Conservation (phyloP, 2,329 filamentous ascomycete genomes). For the Venturia carpophila region DNA sequence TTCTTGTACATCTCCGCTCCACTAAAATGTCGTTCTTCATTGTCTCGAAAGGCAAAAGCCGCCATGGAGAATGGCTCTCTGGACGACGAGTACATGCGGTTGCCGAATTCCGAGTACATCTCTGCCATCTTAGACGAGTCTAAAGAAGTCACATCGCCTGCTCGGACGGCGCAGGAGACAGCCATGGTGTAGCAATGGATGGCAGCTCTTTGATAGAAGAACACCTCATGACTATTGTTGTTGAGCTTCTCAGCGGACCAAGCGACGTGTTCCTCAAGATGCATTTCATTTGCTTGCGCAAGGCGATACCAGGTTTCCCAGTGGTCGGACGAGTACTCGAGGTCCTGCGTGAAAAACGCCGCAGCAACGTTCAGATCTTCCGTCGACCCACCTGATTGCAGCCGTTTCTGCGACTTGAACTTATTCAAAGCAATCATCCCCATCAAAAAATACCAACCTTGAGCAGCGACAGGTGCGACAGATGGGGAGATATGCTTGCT, state of each 20-base stretch:
- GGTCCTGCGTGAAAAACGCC: conserved; percentile 69
- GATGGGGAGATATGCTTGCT: conserved; percentile 50
- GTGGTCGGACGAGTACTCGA: conserved; percentile 71
- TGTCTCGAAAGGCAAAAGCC: conserved; percentile 52
- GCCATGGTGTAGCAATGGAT: conserved; percentile 74
- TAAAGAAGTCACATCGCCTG: conserved; percentile 46
- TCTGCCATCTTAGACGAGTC: conserved; percentile 51
- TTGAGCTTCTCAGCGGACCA: conserved; percentile 92
- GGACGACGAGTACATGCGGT: conserved; percentile 60
- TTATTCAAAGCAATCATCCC: conserved; percentile 83
- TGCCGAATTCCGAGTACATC: conserved; percentile 61
- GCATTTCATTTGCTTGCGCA: conserved; percentile 79
- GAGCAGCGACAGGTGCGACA: conserved; percentile 60
- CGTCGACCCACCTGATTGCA: conserved; percentile 65
- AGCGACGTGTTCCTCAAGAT: conserved; percentile 76
- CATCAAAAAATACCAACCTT: conserved; percentile 87
- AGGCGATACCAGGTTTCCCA: conserved; percentile 91
- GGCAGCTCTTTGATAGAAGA: conserved; percentile 67
- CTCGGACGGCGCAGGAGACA: conserved; percentile 51
- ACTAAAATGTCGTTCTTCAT: conserved; percentile 55
- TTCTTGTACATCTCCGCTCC: conserved; percentile 50
- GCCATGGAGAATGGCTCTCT: conserved; percentile 61
- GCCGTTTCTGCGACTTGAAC: conserved; percentile 70
- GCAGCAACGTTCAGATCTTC: conserved; percentile 78
- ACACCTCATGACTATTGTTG: conserved; percentile 59